Conservation (phyloP, 2,329 filamentous ascomycete genomes). For the Diaporthe batatas region DNA sequence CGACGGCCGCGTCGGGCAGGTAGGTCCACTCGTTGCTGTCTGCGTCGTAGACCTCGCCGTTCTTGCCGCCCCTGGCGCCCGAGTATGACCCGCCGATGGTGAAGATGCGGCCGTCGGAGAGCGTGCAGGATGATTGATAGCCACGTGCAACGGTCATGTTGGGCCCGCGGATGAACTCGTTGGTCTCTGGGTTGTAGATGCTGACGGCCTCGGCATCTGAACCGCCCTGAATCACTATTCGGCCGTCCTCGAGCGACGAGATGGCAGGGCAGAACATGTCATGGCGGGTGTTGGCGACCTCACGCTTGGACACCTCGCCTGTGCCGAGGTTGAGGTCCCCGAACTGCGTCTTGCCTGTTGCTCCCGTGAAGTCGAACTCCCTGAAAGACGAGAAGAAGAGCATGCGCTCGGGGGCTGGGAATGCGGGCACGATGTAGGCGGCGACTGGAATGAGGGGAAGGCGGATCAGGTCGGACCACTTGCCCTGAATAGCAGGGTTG, state of each 20-base stretch:
- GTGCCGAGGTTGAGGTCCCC: constrained; percentile 40
- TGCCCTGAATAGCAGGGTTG: constrained; percentile 45
- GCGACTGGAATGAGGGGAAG: constrained; percentile 49
- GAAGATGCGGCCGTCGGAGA: constrained; percentile 68
- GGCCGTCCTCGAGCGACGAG: constrained; percentile 61
- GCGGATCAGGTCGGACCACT: constrained; percentile 47
- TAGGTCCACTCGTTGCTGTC: constrained; percentile 60
- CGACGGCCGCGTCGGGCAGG: constrained; percentile 57
- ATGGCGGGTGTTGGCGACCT: constrained; percentile 58
- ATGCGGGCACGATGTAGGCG: constrained; percentile 48
- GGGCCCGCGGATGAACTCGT: constrained; percentile 55
- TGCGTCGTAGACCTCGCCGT: constrained; percentile 68
- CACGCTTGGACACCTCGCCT: constrained; percentile 48
- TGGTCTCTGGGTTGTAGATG: constrained; percentile 57
- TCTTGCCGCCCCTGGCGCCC: constrained; percentile 63
- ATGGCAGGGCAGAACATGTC: constrained; percentile 72
- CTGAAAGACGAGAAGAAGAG: constrained; percentile 37
- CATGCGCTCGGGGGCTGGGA: constrained; percentile 46
- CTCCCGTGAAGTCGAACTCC: constrained; percentile 42
- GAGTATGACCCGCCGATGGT: constrained; percentile 68
- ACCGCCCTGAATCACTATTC: constrained; percentile 66
- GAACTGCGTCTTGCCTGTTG: constrained; percentile 44
- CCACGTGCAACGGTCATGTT: constrained; percentile 63
- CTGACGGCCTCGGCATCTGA: constrained; percentile 45
- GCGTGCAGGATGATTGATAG: constrained; percentile 65